phyloP scores from a whole-genome alignment of 2,329 filamentous ascomycete species.

The Ophiocordyceps camponoti-rufipedis region DNA sequence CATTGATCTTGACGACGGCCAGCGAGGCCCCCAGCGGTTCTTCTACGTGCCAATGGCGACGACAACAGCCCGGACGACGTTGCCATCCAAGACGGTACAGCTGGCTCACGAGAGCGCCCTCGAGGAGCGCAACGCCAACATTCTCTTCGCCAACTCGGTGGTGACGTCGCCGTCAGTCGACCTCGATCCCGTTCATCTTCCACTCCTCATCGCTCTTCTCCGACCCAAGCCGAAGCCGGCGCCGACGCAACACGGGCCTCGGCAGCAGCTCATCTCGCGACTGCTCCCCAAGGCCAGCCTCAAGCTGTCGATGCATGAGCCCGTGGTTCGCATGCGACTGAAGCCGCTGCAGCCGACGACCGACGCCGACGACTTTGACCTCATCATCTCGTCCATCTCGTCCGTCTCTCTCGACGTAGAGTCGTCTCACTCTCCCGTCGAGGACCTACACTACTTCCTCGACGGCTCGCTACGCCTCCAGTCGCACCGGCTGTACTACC shows the following conservation, averaged over 20 bases:
- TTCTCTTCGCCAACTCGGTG: slow-evolving; percentile 89
- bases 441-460: slow-evolving; percentile 73
- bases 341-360: slow-evolving; percentile 52
- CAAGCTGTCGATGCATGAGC: slow-evolving; percentile 93
- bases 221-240: slow-evolving; percentile 29
- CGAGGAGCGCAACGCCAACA: slow-evolving; percentile 84
- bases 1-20: slow-evolving; percentile 79
- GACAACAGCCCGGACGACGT: slow-evolving; percentile 79
- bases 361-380: slow-evolving; percentile 69
- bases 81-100: slow-evolving; percentile 86
- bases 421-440: slow-evolving; percentile 78
- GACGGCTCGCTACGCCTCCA: slow-evolving; percentile 67
- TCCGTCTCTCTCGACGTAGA: slow-evolving; percentile 86
- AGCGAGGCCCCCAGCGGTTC: slow-evolving; percentile 67
- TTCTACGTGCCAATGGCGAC: slow-evolving; percentile 96
- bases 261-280: slow-evolving; percentile 64
- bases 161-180: slow-evolving; percentile 92
- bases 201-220: slow-evolving; percentile 62
- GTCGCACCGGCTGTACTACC: slow-evolving; percentile 84
- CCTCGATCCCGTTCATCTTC: slow-evolving; percentile 78
- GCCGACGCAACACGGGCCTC: slow-evolving; percentile 22
- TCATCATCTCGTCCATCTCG: slow-evolving; percentile 89
- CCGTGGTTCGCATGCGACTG: slow-evolving; percentile 75
- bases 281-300: slow-evolving; percentile 84
- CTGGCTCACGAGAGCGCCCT: slow-evolving; percentile 51